Base-by-base conservation (phyloP, 1,284 basidiomycete genomes). In the Cutaneotrichosporon cavernicola region DNA sequence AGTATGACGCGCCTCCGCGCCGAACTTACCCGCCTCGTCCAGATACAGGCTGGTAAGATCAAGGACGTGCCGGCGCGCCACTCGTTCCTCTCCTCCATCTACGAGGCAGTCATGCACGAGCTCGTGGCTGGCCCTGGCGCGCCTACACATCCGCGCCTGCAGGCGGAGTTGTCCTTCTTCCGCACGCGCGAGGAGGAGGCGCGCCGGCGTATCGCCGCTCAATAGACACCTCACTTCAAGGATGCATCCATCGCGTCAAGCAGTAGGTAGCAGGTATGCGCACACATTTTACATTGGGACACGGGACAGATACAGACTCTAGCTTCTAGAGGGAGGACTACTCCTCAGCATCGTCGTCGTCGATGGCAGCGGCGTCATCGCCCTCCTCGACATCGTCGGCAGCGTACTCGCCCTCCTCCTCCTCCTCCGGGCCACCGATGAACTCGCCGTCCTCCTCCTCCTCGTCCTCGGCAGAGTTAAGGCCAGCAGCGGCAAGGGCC, bases 1-100 rank as follows among this genome's bases (percentile, higher is more conserved):
- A 97, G 94, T 73, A 82, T 95, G 64, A 82, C 88, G n/a, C 89
- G 92, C n/a, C 78, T 97, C 58, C 86, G 92, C 47, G 87, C 88
- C 71, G 93, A 96, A 77, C 77, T 96, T n/a, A 84, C 87, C 55
- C 90, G 89, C 68, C 82, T 96, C n/a, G 86, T 94, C 64, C 78
- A 84, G 40, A 83, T 84, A 26, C 91, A 95, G 75, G 86, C 89
- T 4, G 83, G 85, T 56, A 89, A 88, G 69, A 85, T 88, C 60
- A 83, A 82, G 30, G 89, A 66, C 18, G 43, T 58, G 4, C 63
- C 86, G 1, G 83, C 87, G 49, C 87, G 84, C 71, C 88, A 88
- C 9, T 89, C 87, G 1, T 88, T 88, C 64, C 85, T 89, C 64
- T 88, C 87, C 5, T 85, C 84, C 5, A 83, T 90, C 49, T 97